These are phyloP conservation scores for Zangia roseola DNA, from an alignment of 768 basidiomycete genomes.

Conservation along the genomic window DNA sequence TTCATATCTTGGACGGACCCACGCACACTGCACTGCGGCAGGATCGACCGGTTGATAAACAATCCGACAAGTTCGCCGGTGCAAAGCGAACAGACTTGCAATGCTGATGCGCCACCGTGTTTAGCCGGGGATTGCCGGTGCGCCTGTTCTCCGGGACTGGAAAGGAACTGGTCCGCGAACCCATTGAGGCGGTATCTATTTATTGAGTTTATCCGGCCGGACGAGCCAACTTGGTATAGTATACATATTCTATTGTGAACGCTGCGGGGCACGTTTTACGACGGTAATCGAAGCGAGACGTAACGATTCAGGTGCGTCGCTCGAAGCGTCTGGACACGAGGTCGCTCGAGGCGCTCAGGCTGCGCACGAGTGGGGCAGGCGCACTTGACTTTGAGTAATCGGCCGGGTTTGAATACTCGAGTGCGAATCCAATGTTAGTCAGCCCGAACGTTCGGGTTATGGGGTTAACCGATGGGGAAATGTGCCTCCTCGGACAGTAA, in stretches of 20 bases:
- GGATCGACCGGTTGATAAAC: too few species aligned
- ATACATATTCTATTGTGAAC: constrained; percentile 11
- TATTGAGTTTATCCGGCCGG: constrained; percentile 8
- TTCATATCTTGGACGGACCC: too few species aligned
- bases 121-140: constrained; percentile 11
- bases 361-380: too few species aligned
- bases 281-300: constrained; percentile 16
- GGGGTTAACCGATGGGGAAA: too few species aligned
- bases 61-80: not conserved
- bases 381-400: not conserved
- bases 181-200: not conserved
- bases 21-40: too few species aligned
- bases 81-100: not conserved
- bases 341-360: not conserved
- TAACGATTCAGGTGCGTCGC: constrained; percentile 1
- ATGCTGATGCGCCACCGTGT: not conserved
- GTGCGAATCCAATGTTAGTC: too few species aligned
- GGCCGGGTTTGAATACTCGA: too few species aligned
- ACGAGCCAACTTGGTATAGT: not conserved
- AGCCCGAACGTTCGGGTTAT: too few species aligned
- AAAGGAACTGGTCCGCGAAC: constrained; percentile 1
- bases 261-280: constrained; percentile 12
- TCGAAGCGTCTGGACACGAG: not conserved
- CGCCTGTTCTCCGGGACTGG: not conserved
- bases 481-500: too few species aligned